phyloP scores from a whole-genome alignment of 2,329 filamentous ascomycete species.

The Xylariaceae sp. region DNA sequence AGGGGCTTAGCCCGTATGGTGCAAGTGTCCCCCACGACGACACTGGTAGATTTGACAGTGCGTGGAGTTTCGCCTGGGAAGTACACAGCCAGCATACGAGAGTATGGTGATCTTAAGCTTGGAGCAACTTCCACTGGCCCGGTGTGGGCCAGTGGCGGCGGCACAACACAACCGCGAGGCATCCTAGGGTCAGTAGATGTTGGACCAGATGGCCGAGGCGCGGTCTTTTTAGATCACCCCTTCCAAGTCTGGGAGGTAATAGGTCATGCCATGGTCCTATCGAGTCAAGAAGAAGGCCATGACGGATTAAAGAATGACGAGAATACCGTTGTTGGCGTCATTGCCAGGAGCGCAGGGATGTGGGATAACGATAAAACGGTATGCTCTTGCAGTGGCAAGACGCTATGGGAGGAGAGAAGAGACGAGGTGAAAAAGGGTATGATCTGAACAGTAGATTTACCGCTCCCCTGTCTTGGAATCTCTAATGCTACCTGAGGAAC shows the following conservation, averaged over 20 bases:
- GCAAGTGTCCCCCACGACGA: constrained; percentile 78
- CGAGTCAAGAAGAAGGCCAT: constrained; percentile 66
- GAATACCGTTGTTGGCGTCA: constrained; percentile 88
- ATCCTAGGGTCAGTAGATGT: constrained; percentile 78
- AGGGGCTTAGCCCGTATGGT: constrained; percentile 92
- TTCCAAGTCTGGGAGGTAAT: constrained; percentile 97
- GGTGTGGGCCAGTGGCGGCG: constrained; percentile 69
- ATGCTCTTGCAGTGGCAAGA: constrained; percentile 97
- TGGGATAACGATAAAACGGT: constrained; percentile 99
- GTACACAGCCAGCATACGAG: constrained; percentile 84
- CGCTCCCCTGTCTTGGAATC: background rate
- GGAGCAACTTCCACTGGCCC: constrained; percentile 84
- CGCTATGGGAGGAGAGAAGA: constrained; percentile 93
- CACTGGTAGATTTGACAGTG: constrained; percentile 86
- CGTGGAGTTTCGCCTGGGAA: constrained; percentile 79
- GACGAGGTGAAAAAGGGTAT: constrained; percentile 91
- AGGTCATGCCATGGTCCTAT: constrained; percentile 88
- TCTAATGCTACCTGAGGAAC: background rate
- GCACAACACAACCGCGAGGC: constrained; percentile 52
- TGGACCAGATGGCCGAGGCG: constrained; percentile 75
- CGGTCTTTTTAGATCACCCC: constrained; percentile 78
- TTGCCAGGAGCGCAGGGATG: constrained; percentile 93
- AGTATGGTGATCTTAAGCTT: constrained; percentile 83
- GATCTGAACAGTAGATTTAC: constrained; percentile 60
- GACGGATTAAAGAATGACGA: constrained; percentile 73